A percentile compares a stretch with the other conserved stretches of the same genome.
These are phyloP conservation scores for Wickerhamomyces sydowiorum DNA, from an alignment of 805 yeast genomes.

Conservation along the genomic window DNA sequence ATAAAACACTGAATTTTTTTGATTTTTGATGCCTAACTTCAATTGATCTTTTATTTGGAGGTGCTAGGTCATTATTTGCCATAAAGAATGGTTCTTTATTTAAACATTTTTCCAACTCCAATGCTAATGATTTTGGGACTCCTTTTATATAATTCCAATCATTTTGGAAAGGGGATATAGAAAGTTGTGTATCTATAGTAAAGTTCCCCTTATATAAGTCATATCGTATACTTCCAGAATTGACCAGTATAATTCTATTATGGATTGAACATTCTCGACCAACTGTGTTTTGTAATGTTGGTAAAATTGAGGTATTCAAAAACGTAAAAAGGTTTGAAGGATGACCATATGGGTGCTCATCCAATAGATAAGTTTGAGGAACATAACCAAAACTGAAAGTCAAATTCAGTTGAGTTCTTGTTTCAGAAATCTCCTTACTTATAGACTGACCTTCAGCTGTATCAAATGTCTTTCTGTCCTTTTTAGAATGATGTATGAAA, in stretches of 20 bases:
- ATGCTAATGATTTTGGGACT: conserved; percentile 54
- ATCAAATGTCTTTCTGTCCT: conserved; percentile 31
- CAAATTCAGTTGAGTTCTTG: conserved; percentile 46
- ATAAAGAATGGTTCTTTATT: conserved; percentile 49
- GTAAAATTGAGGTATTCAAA: conserved; percentile 51
- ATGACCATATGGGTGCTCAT: conserved; percentile 59
- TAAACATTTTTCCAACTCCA: conserved; percentile 44
- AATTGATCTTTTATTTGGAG: conserved; percentile 9
- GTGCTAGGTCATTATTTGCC: conserved; percentile 9
- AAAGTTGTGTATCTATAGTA: conserved; percentile 72
- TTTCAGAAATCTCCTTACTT: conserved; percentile 35
- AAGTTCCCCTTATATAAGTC: conserved; percentile 82
- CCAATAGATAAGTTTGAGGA: conserved; percentile 59
- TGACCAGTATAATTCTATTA: conserved; percentile 56
- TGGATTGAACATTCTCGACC: conserved; percentile 21
- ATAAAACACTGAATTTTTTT: not conserved
- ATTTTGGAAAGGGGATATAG: conserved; percentile 81
- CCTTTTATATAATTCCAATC: conserved; percentile 61
- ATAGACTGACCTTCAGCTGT: conserved; percentile 51
- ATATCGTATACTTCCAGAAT: conserved; percentile 85
- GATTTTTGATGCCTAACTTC: not conserved
- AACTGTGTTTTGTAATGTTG: conserved; percentile 30
- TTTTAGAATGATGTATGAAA: conserved; percentile 53
- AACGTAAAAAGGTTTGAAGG: conserved; percentile 53
- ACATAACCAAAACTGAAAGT: conserved; percentile 59